These are phyloP conservation scores for Omphalotus guepiniiformis DNA, from an alignment of 768 basidiomycete species.

Conservation along the genomic window DNA sequence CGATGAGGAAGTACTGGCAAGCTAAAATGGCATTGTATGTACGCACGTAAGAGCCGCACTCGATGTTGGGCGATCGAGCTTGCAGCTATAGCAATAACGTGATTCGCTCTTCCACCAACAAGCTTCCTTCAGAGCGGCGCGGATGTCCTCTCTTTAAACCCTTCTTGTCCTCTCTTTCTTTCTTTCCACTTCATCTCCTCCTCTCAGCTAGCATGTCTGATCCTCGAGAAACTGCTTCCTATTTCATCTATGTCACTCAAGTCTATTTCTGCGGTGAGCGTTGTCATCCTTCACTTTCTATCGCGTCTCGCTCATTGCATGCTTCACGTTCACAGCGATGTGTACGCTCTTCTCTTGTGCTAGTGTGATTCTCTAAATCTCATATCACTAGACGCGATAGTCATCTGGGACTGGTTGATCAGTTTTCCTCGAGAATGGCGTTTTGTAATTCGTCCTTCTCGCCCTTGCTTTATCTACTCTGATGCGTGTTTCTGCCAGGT, in stretches of 20 bases:
- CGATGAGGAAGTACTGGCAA: slow-evolving; percentile 1
- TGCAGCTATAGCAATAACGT: neutral
- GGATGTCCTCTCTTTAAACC: slow-evolving; percentile 1
- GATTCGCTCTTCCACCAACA: neutral
- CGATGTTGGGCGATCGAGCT: neutral
- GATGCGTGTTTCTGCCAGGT: slow-evolving; percentile 43
- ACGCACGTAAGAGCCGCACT: slow-evolving; percentile 2
- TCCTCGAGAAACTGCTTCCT: slow-evolving; percentile 54
- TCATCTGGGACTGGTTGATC: slow-evolving; percentile 84
- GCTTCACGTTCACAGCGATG: slow-evolving; percentile 53
- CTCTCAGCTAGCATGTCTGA: slow-evolving; percentile 30
- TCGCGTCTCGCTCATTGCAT: slow-evolving; percentile 21
- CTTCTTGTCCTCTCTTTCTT: neutral
- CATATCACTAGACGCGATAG: slow-evolving; percentile 58
- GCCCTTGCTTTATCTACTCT: slow-evolving; percentile 12
- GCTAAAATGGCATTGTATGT: neutral
- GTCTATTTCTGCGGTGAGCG: slow-evolving; percentile 83
- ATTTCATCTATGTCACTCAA: slow-evolving; percentile 79
- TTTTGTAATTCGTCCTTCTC: slow-evolving; percentile 45
- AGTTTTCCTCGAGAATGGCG: slow-evolving; percentile 74
- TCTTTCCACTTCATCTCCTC: slow-evolving; percentile 12
- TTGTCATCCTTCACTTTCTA: slow-evolving; percentile 14
- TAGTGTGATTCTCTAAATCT: slow-evolving; percentile 16
- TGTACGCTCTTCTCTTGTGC: slow-evolving; percentile 40
- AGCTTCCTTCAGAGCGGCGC: neutral